Base-by-base conservation (phyloP, 2,329 filamentous ascomycete species). In the Fusarium tanahbumbuense region DNA sequence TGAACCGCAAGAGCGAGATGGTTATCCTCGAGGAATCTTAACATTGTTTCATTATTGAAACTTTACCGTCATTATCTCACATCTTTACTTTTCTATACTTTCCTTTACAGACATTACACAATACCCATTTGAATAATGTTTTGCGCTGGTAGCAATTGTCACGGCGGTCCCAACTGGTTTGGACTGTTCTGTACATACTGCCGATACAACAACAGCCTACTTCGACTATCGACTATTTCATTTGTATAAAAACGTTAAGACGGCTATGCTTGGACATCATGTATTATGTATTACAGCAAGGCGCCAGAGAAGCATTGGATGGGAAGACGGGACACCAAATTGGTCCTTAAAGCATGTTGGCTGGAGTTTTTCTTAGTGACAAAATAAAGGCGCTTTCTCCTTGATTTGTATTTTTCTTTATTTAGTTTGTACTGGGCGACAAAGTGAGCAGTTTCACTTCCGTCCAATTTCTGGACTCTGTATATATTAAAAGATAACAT, bases 1-100 rank as follows among this genome's bases (percentile, higher is more conserved):
- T 85, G 62, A 84, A 84, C 77, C 89, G 87, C 73, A 85, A 87
- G 76, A 81, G 82, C 60, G 67, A 71, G n/a, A 58, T 68, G 52
- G 83, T 86, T 34, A 77, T 88, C 40, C 76, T 89, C 27, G 87
- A 89, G 65, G 80, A 80, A 32, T 65, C 56, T 41, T 70, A 27
- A 62, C 9, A 25, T n/a, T 13, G 28, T 18, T 27, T 47, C 41
- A 22, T 23, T 13, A 27, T 16, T 15, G 30, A 37, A 22, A 40
- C 30, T n/a, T n/a, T 27, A 34, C 22, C 28, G 27, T 25, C 34
- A 15, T 8, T 37, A 50, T 32, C 15, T 22, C 20, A 28, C 41
- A 54, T 54, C 23, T 30, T 15, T n/a, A 18, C 22, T 41, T 41
- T 55, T 60, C 54, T 27, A 44, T 59, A 30, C 46, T 34, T 40